Evolutionary conservation across 2,329 filamentous ascomycete species (phyloP).

Genomic region (Penicillium nordicum): DNA sequence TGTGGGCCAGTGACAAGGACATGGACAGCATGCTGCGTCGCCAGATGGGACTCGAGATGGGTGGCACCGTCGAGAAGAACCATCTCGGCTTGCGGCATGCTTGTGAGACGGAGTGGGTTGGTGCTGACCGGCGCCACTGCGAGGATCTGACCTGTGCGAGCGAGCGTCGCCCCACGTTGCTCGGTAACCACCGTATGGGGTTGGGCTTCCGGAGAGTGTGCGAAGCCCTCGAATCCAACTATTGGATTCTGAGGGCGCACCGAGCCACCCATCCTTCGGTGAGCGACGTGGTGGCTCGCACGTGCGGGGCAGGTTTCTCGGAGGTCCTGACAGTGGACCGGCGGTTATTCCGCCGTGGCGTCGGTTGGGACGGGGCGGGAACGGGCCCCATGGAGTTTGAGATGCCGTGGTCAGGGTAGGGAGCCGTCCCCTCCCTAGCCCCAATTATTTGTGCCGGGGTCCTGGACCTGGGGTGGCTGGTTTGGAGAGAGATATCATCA

Average conservation of each 20-base stretch:
- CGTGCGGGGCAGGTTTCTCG: conserved; percentile 28
- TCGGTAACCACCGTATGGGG: conserved; percentile 17
- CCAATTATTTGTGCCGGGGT: neutral
- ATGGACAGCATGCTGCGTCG: conserved; percentile 22
- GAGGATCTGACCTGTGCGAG: conserved; percentile 23
- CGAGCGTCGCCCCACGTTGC: conserved; percentile 19
- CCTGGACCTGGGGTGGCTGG: conserved; percentile 3
- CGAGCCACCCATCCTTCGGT: conserved; percentile 31
- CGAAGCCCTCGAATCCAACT: conserved; percentile 24
- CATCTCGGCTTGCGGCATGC: conserved; percentile 28
- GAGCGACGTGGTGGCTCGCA: conserved; percentile 21
- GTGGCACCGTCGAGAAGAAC: conserved; percentile 12
- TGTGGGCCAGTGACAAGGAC: conserved; percentile 6
- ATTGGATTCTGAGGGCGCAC: conserved; percentile 33
- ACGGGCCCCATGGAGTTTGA: conserved; percentile 34
- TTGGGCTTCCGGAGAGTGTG: conserved; percentile 19
- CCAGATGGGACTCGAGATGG: conserved; percentile 28
- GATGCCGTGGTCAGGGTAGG: conserved; percentile 2
- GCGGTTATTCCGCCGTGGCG: conserved; percentile 30
- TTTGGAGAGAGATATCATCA: neutral
- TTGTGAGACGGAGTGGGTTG: conserved; percentile 34
- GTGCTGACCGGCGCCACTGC: conserved; percentile 25
- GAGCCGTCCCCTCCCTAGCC: conserved; percentile 6
- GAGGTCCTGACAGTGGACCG: conserved; percentile 25
- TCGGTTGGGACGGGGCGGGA: conserved; percentile 34